Percentiles rank a stretch among this genome's conserved stretches.
These are phyloP conservation scores for Nemania bipapillata DNA, from an alignment of 2,329 filamentous ascomycete species.

Conservation along the genomic window DNA sequence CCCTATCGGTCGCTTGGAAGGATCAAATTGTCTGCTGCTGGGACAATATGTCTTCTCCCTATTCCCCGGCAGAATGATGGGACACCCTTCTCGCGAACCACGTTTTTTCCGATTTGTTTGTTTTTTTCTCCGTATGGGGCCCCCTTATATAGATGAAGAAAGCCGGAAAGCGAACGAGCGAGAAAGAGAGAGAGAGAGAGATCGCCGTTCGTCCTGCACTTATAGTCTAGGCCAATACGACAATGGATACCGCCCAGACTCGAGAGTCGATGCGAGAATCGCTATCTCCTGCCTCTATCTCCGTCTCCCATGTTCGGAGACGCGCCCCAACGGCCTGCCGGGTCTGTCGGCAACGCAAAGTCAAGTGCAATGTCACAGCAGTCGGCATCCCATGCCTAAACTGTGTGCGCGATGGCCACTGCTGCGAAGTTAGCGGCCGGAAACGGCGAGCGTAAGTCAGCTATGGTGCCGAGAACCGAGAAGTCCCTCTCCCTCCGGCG, in stretches of 20 bases:
- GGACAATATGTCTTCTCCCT: neutral
- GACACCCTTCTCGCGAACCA: neutral
- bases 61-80: neutral
- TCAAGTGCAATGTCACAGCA: slow-evolving; percentile 42
- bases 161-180: too few species aligned
- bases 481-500: neutral
- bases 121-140: neutral
- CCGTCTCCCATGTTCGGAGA: slow-evolving; percentile 28
- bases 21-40: neutral
- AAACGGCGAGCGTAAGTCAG: slow-evolving; percentile 37
- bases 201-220: neutral
- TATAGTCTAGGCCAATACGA: slow-evolving; percentile 16
- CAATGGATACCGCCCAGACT: slow-evolving; percentile 21
- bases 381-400: slow-evolving; percentile 47
- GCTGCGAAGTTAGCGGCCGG: slow-evolving; percentile 46
- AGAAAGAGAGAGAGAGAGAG: neutral
- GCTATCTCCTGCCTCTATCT: slow-evolving; percentile 24
- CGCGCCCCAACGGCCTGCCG: slow-evolving; percentile 31
- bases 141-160: neutral
- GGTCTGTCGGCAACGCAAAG: slow-evolving; percentile 42
- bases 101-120: neutral
- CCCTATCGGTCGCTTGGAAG: neutral
- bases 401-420: slow-evolving; percentile 47
- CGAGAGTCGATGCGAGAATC: slow-evolving; percentile 24
- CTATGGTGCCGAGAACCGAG: slow-evolving; percentile 4